Conservation (phyloP, 768 basidiomycete genomes). For the Tylopilus subfusipes region DNA sequence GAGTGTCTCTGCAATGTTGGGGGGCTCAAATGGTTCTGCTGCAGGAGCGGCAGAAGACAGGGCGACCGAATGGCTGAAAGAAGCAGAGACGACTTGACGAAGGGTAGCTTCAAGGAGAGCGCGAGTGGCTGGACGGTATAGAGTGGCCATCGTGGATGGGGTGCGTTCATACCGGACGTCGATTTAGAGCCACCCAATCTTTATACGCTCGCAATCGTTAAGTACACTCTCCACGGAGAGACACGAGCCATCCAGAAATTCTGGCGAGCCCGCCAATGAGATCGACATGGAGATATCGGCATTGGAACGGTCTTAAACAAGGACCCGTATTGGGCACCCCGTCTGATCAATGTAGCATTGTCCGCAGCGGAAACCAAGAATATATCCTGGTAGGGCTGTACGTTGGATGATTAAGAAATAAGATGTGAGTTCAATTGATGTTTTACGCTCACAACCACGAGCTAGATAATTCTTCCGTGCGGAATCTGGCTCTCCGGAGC, state of each 20-base stretch:
- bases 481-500: not conserved
- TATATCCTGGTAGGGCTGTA: not conserved
- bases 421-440: not conserved
- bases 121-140: constrained; percentile 7
- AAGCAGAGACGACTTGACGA: constrained; percentile 10
- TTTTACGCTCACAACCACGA: not conserved
- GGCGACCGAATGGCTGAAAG: constrained; percentile 14
- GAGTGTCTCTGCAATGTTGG: constrained; percentile 36
- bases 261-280: not conserved
- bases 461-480: not conserved
- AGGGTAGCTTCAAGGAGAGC: constrained; percentile 6
- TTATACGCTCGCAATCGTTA: constrained; percentile 17
- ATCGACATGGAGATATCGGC: constrained; percentile 11
- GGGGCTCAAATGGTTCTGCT: not conserved
- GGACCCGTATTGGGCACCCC: not conserved
- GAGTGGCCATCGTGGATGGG: constrained; percentile 13
- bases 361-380: not conserved
- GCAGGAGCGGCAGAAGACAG: constrained; percentile 8
- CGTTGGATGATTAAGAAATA: not conserved
- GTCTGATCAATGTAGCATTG: not conserved
- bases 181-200: not conserved
- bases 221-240: not conserved
- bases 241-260: not conserved
- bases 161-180: not conserved
- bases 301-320: constrained; percentile 21